Percentiles rank a stretch among this genome's conserved stretches.
These are phyloP conservation scores for Mycena vitilis DNA, from an alignment of 768 basidiomycete genomes.

Conservation along the genomic window DNA sequence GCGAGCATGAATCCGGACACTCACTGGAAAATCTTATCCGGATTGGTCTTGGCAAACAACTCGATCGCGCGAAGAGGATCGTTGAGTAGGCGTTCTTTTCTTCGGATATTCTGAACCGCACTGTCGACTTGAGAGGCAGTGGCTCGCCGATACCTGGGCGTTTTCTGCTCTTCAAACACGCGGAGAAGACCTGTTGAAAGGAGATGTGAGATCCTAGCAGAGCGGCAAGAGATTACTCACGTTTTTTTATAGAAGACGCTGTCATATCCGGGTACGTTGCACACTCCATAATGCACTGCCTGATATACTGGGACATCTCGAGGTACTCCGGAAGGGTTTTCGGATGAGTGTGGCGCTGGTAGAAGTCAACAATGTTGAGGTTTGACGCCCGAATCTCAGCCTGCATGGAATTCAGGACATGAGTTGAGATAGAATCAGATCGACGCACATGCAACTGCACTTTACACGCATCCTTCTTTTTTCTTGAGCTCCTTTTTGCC, in stretches of 20 bases:
- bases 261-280: conserved; percentile 8
- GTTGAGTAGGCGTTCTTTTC: conserved; percentile 3
- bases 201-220: too few species aligned
- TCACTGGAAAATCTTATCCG: conserved; percentile 23
- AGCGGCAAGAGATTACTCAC: too few species aligned
- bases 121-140: conserved; percentile 13
- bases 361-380: background rate
- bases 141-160: background rate
- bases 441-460: background rate
- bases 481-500: background rate
- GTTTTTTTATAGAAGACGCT: conserved; percentile 8
- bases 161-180: background rate
- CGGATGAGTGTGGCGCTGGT: conserved; percentile 5
- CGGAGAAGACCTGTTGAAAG: conserved; percentile 6
- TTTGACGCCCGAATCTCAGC: conserved; percentile 11
- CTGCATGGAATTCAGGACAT: background rate
- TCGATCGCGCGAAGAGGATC: conserved; percentile 16
- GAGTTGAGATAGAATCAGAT: background rate
- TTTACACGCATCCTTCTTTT: too few species aligned
- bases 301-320: conserved; percentile 5
- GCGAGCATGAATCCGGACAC: too few species aligned
- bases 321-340: background rate
- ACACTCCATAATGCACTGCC: conserved; percentile 15
- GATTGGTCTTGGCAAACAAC: conserved; percentile 15
- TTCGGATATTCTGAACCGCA: conserved; percentile 8